Conservation (phyloP, 2,329 filamentous ascomycete species). For the Nemania sp. region DNA sequence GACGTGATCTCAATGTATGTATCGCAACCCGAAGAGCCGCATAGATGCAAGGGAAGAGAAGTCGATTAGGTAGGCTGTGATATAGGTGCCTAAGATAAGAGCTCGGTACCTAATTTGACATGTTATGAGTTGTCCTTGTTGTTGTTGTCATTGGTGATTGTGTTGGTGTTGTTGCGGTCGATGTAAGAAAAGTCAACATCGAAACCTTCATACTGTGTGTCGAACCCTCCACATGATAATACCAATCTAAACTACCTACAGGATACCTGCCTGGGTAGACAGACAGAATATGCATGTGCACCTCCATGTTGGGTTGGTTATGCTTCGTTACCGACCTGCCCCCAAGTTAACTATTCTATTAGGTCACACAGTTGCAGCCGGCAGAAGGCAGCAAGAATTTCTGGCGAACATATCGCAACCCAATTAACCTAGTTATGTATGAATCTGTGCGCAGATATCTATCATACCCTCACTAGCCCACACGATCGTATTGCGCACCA, state of each 20-base stretch:
- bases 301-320: neutral
- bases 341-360: neutral
- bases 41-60: neutral
- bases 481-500: constrained; percentile 19
- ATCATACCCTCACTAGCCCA: neutral
- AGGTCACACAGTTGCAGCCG: constrained; percentile 5
- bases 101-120: neutral
- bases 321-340: constrained; percentile 17
- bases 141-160: neutral
- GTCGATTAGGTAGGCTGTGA: constrained; percentile 2
- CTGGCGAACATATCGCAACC: constrained; percentile 2
- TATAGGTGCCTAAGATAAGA: neutral
- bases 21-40: constrained; percentile 25
- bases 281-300: neutral
- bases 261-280: neutral
- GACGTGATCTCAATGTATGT: constrained; percentile 17
- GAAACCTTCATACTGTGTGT: constrained; percentile 14
- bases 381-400: neutral
- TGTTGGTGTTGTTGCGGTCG: neutral
- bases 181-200: neutral
- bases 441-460: neutral
- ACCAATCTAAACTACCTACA: too few species aligned
- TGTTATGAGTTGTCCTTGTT: neutral
- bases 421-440: neutral
- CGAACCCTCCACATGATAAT: neutral